Evolutionary conservation across 495 filamentous ascomycete genomes (phyloP), one percentile per base, ranked within the genome.

Genomic region (Aspergillus egyptiacus): DNA sequence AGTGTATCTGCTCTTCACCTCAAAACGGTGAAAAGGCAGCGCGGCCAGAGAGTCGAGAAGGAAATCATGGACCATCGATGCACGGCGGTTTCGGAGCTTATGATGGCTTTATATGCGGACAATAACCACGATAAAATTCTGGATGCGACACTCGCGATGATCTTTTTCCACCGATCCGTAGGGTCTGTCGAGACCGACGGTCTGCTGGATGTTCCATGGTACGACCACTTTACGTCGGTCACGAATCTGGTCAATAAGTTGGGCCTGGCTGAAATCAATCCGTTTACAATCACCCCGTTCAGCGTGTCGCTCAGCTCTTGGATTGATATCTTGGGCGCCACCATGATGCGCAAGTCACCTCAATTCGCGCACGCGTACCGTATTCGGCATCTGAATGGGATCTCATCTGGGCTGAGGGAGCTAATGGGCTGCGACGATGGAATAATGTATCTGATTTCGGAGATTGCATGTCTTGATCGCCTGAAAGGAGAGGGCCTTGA

Each of bases 401-500:
- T 78, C 8, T 75, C 83, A 27, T 82, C 84, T 10, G 93, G 93
- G 5, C 72, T 98, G n/a, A 78, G 80, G 28, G 87, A 94, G 59
- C 72, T 98, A 9, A 98, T 97, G 93, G 93, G 93, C 48, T 98
- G 93, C 63, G 91, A 98, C 42, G 93, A 98, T 68, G 80, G 83
- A 17, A 79, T 98, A 63, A 96, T 98, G 93, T 98, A 95, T 61
- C 77, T 97, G 48, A 96, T 98, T 61, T 95, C 90, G 1, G 93
- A 98, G 63, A 95, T 96, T 57, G 87, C 93, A 10, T 97, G 93
- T 66, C 77, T 98, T 14, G 93, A 98, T 50, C 81, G 85, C 1
- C 73, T 96, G 47, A 94, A 90, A 75, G 66, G 66, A 27, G 84
- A 89, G 25, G 83, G 83, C 34, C 83, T 81, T 19, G 84, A 91